Evolutionary conservation across 495 filamentous ascomycete genomes (phyloP).

Genomic region (Penicillium antarcticum): DNA sequence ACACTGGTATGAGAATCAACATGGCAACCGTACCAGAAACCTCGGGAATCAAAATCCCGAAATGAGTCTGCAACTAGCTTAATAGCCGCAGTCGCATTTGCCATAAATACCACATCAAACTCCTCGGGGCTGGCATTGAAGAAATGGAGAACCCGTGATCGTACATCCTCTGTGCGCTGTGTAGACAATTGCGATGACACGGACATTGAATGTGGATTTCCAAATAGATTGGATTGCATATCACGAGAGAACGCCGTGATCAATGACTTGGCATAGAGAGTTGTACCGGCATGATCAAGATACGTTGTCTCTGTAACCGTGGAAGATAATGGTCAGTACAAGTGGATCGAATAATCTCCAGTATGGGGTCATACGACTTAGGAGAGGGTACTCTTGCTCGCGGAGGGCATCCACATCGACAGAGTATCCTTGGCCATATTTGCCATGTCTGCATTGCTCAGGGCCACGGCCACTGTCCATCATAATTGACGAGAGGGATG

Average conservation of each 20-base stretch:
- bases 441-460: neutral
- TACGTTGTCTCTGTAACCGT: constrained; percentile 63
- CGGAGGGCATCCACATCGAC: constrained; percentile 64
- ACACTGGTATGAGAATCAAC: constrained; percentile 84
- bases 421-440: constrained; percentile 53
- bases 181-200: constrained; percentile 75
- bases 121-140: constrained; percentile 80
- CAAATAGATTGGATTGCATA: constrained; percentile 75
- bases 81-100: constrained; percentile 88
- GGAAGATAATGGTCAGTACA: neutral
- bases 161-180: constrained; percentile 69
- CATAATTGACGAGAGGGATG: no score
- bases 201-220: constrained; percentile 90
- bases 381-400: constrained; percentile 74
- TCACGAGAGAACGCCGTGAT: constrained; percentile 74
- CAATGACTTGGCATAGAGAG: constrained; percentile 74
- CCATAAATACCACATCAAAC: constrained; percentile 88
- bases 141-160: constrained; percentile 68
- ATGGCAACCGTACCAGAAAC: constrained; percentile 84
- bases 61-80: constrained; percentile 81
- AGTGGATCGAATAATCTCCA: neutral
- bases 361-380: constrained; percentile 53
- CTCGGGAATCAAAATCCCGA: constrained; percentile 51
- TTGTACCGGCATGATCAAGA: constrained; percentile 91
- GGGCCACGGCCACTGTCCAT: no score